These are phyloP conservation scores for Fraxinus americana DNA, from an alignment of 257 asterid genomes.

Conservation along the genomic window DNA sequence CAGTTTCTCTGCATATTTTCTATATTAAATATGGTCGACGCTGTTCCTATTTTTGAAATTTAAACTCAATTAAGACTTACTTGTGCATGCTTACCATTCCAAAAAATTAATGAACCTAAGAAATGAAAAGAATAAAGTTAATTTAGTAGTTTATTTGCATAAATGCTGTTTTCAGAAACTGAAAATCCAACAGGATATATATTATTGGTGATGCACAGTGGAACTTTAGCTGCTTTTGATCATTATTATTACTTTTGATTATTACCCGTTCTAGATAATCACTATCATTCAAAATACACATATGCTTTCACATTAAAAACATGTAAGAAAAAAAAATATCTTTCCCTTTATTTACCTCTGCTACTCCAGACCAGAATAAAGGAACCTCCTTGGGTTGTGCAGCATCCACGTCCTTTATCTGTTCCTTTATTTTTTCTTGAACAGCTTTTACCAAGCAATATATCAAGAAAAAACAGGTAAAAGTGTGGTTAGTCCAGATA, in stretches of 20 bases:
- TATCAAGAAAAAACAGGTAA: conserved; percentile 21
- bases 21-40: neutral
- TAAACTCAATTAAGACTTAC: neutral
- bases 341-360: conserved; percentile 65
- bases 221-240: conserved; percentile 4
- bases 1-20: neutral
- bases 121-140: neutral
- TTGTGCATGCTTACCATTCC: conserved; percentile 10
- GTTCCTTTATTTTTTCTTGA: conserved; percentile 64
- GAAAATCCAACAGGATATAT: neutral
- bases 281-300: neutral
- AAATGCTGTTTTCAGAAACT: neutral
- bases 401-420: conserved; percentile 72
- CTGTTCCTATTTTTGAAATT: conserved; percentile 1
- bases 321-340: neutral
- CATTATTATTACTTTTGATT: conserved; percentile 4
- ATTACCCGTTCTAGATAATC: conserved; percentile 1
- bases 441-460: conserved; percentile 55
- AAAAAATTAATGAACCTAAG: conserved; percentile 7
- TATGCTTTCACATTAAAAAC: neutral
- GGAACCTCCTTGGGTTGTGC: conserved; percentile 67
- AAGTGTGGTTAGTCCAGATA: neutral
- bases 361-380: conserved; percentile 80
- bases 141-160: neutral
- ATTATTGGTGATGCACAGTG: neutral